Base-by-base conservation (phyloP, 2,329 filamentous ascomycete genomes). In the Aspergillus phoenicis region DNA sequence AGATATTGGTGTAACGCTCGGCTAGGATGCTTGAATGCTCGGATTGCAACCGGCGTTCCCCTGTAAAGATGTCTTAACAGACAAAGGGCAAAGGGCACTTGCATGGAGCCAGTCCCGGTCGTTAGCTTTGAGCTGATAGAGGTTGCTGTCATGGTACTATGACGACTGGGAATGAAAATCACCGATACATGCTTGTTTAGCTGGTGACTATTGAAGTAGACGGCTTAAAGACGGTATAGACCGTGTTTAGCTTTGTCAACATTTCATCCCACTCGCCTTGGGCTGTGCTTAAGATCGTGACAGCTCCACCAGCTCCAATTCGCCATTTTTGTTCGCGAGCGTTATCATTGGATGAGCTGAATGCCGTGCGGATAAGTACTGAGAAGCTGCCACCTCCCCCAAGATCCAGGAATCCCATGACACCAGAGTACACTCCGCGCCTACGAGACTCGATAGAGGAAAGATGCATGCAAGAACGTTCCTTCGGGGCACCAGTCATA, bases 401-500 rank as follows among this genome's bases (percentile, higher is more conserved):
- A 6, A 92, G 88, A 69, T 96, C 93, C 74, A 97, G 85, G 76
- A 96, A 98, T 0, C 94, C 94, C 53, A 97, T 84, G 1, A 96
- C 90, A 20, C 95, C 93, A 6, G 91, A 91, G 77, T 97, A 97
- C 54, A 97, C 77, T 33, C 91, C 88, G 55, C 94, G 82, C 60
- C 80, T 77, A 4, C 81, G 73, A 17, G 77, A 78, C 76, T 97
- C 93, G 45, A 97, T 83, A 3, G 82, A 78, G 61, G 84, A 82
- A 20, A 98, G 81, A 51, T 97, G 84, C 80, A 96, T 89, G 74
- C 94, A 97, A 65, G 90, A 94, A 52, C 94, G 85, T 77, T 94
- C 93, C 81, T 98, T 98, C 0, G 94, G 95, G 0, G 94, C 94
- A 6, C 95, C 95, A 2, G 94, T 98, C 95, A 98, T 98, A 70